Base-by-base conservation (phyloP, 208 protist genomes). In the Polymyxa betae region DNA sequence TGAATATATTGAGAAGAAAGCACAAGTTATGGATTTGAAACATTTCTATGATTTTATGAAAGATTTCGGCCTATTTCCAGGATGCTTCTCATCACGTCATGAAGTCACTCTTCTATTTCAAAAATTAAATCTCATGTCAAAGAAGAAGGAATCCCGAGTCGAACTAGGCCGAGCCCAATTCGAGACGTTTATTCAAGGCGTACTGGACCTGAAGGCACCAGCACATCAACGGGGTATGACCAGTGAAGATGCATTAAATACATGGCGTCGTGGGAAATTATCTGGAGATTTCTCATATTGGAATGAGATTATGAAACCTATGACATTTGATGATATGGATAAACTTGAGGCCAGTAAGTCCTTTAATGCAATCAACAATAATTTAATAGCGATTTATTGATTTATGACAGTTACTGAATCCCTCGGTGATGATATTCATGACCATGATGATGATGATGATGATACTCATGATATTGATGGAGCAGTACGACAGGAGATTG, bases 1-100 rank as follows among this genome's bases (percentile, higher is more conserved):
- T n/a, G 72, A 5, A 20, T 82, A 82, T 43, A 82, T 82, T 82
- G 72, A 82, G n/a, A 82, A 82, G n/a, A 82, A 82, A n/a, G n/a
- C 16, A 43, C 72, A 82, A 43, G 72, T 82, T 43, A 82, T 82
- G 72, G 72, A 82, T 43, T n/a, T 82, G 5, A 82, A 82, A 43
- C 72, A 82, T 43, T 82, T 82, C 72, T 38, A 82, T n/a, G 72
- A 82, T 43, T 82, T 82, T n/a, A 35, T 82, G 35, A 82, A 43
- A 43, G 72, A 82, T 82, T 82, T 82, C 72, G 72, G 72, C n/a
- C n/a, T 82, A n/a, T 43, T 45, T 43, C 72, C 72, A 5, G 72
- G 72, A 12, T 82, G 72, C 40, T 82, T 82, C 72, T 20, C 10
- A 5, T 38, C 16, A 38, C 5, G 72, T 20, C 16, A 82, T 38